Conservation (phyloP, 2,329 filamentous ascomycete genomes). For the Tolypocladium tropicale region DNA sequence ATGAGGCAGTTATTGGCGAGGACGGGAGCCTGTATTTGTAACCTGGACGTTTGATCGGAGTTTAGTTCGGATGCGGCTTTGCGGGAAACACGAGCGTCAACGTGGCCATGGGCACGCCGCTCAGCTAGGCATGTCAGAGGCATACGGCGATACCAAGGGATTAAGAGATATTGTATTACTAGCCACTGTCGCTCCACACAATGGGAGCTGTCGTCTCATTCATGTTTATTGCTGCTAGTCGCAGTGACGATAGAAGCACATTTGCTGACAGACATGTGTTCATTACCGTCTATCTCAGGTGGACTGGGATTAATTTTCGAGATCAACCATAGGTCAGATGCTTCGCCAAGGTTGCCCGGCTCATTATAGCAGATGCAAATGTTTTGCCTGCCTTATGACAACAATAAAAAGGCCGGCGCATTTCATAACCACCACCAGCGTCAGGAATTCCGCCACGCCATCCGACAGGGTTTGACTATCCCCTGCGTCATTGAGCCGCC, state of each 20-base stretch:
- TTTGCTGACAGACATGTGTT: too few species aligned
- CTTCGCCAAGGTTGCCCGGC: too few species aligned
- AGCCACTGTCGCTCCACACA: background rate
- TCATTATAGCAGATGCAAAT: too few species aligned
- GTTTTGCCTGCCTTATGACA: too few species aligned
- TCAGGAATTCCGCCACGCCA: background rate
- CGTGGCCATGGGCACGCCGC: background rate
- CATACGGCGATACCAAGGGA: background rate
- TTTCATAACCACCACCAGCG: background rate
- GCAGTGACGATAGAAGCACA: too few species aligned
- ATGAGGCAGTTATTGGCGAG: background rate
- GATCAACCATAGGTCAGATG: too few species aligned
- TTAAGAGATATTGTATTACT: background rate
- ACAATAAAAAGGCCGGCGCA: background rate
- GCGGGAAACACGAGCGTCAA: background rate
- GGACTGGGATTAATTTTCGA: too few species aligned
- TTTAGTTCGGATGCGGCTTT: background rate
- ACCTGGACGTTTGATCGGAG: background rate
- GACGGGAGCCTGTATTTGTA: too few species aligned
- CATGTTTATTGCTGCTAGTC: too few species aligned
- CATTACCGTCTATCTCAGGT: too few species aligned
- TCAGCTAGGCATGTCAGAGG: background rate
- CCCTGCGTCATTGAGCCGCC: too few species aligned
- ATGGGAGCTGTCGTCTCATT: background rate
- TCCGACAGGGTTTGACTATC: too few species aligned